Conservation (phyloP, 2,329 filamentous ascomycete species). For the Aspergillus pseudoglaucus region DNA sequence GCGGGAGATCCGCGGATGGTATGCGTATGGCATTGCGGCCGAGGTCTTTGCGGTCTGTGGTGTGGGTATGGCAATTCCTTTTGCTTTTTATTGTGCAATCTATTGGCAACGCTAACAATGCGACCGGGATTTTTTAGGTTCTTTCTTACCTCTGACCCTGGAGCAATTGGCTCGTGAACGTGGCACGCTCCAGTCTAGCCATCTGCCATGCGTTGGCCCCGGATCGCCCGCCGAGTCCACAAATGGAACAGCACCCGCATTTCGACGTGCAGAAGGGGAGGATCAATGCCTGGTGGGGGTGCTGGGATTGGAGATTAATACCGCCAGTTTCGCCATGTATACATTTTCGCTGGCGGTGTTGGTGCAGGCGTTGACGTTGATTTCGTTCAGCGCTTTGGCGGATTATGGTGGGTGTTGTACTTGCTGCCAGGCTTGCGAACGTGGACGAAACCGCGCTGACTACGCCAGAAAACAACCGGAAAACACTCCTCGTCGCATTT, state of each 20-base stretch:
- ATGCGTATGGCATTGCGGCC: conserved; percentile 87
- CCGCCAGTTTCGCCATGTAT: conserved; percentile 43
- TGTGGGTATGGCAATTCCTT: conserved; percentile 42
- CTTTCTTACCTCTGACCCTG: conserved; percentile 85
- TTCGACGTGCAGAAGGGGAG: conserved; percentile 14
- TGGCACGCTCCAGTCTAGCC: conserved; percentile 61
- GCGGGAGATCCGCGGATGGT: conserved; percentile 83
- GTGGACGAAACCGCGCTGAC: not conserved
- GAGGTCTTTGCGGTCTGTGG: conserved; percentile 92
- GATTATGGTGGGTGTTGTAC: conserved; percentile 59
- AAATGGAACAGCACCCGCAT: conserved; percentile 7
- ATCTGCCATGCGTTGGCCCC: conserved; percentile 24
- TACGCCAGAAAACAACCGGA: conserved; percentile 52
- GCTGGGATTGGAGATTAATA: conserved; percentile 28
- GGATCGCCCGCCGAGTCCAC: conserved; percentile 12
- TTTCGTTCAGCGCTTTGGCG: conserved; percentile 57
- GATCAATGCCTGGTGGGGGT: conserved; percentile 28
- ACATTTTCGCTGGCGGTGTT: conserved; percentile 86
- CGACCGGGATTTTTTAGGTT: conserved; percentile 47
- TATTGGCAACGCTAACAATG: not conserved
- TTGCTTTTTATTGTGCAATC: not conserved
- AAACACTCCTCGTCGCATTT: conserved; percentile 73
- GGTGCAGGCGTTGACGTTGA: conserved; percentile 76
- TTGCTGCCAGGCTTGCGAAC: not conserved
- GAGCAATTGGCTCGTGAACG: conserved; percentile 89